phyloP scores from a whole-genome alignment of 805 yeast genomes.

The Saccharomyces mikatae region DNA sequence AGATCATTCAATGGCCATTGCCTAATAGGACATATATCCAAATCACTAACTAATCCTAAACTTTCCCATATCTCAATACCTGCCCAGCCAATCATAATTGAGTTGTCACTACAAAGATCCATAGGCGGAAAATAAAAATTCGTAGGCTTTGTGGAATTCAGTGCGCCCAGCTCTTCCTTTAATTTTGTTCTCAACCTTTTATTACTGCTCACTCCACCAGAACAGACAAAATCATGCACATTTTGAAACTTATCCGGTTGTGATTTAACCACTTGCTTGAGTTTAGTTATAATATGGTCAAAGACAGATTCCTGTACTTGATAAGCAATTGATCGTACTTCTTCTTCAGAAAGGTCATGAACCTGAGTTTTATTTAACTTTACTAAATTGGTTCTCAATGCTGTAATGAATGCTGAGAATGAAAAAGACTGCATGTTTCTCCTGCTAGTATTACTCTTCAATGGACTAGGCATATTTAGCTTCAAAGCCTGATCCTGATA shows the following conservation, averaged over 20 bases:
- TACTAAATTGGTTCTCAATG: constrained; percentile 35
- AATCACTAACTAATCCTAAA: constrained; percentile 34
- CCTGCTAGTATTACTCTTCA: constrained; percentile 42
- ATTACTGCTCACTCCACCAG: constrained; percentile 95
- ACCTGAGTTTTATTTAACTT: constrained; percentile 9
- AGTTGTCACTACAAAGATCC: constrained; percentile 83
- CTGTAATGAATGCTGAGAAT: constrained; percentile 68
- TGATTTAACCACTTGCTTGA: constrained; percentile 38
- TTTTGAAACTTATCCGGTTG: constrained; percentile 34
- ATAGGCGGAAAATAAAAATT: constrained; percentile 60
- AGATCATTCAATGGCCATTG: constrained; percentile 74
- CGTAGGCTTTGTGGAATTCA: constrained; percentile 14
- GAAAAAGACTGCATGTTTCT: constrained; percentile 49
- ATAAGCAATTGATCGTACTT: constrained; percentile 43
- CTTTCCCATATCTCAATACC: constrained; percentile 79
- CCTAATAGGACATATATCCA: constrained; percentile 55
- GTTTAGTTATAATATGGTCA: constrained; percentile 60
- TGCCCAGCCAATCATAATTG: constrained; percentile 96
- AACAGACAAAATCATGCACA: constrained; percentile 57
- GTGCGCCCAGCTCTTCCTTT: constrained; percentile 28
- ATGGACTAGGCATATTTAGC: constrained; percentile 42
- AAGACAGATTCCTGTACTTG: constrained; percentile 60
- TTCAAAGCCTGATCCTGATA: constrained; percentile 1
- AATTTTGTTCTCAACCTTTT: constrained; percentile 43
- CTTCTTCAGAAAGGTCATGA: constrained; percentile 10